phyloP scores from a whole-genome alignment of 2,329 filamentous ascomycete genomes.

The Fusarium pseudonygamai region DNA sequence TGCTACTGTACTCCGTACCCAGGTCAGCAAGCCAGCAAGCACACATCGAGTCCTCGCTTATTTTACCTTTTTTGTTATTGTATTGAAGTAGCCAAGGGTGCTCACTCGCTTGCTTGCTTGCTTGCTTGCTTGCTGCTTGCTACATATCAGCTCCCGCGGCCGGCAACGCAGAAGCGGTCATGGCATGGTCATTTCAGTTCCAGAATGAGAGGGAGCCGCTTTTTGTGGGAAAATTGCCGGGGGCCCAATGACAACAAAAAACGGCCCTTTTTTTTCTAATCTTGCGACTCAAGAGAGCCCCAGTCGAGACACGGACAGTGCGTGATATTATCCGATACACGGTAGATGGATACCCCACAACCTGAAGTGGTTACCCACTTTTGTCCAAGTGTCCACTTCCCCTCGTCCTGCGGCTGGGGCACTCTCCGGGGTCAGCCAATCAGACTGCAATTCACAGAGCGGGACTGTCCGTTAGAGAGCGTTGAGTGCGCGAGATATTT shows the following conservation, averaged over 20 bases:
- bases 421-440: slow-evolving; percentile 29
- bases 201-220: slow-evolving; percentile 22
- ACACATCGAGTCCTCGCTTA: not conserved
- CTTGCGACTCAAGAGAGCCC: slow-evolving; percentile 10
- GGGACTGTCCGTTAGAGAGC: slow-evolving; percentile 26
- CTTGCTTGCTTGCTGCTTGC: not conserved
- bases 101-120: not conserved
- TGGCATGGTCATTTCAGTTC: slow-evolving; percentile 3
- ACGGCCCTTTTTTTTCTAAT: slow-evolving; percentile 6
- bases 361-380: slow-evolving; percentile 12
- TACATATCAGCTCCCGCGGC: slow-evolving; percentile 24
- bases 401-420: slow-evolving; percentile 41
- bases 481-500: slow-evolving; percentile 36
- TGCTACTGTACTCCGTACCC: not conserved
- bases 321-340: not conserved
- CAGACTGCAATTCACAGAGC: not conserved
- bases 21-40: not conserved
- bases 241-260: slow-evolving; percentile 22
- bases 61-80: not conserved
- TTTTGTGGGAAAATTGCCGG: slow-evolving; percentile 29
- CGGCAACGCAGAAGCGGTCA: slow-evolving; percentile 33
- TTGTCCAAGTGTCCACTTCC: slow-evolving; percentile 33
- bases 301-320: slow-evolving; percentile 13
- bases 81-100: not conserved
- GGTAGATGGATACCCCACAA: slow-evolving; percentile 28